phyloP scores from a whole-genome alignment of 2,329 filamentous ascomycete species.

The Fusarium torreyae region DNA sequence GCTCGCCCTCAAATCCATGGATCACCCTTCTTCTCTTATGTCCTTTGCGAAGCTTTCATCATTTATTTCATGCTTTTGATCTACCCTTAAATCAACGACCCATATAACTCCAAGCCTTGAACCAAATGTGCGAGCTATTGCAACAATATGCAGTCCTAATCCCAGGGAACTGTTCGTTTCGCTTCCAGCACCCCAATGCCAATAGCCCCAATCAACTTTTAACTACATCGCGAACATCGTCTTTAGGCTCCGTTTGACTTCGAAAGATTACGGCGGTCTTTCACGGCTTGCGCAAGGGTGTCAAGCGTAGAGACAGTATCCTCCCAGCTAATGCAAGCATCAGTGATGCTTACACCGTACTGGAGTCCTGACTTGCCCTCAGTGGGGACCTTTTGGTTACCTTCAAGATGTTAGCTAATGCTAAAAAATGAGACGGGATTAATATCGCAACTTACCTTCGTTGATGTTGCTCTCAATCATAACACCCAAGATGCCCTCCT shows the following conservation, averaged over 20 bases:
- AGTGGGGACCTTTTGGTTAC: conserved; percentile 90
- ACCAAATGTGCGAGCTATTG: conserved; percentile 35
- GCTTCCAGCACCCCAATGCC: conserved; percentile 6
- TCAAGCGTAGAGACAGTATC: conserved; percentile 87
- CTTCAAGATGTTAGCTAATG: conserved; percentile 55
- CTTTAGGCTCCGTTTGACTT: conserved; percentile 46
- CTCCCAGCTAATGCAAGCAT: conserved; percentile 96
- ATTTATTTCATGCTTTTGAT: conserved; percentile 38
- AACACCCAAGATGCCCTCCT: conserved; percentile 92
- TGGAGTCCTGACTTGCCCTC: conserved; percentile 89
- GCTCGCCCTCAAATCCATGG: background rate
- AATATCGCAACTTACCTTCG: conserved; percentile 75
- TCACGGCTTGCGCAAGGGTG: conserved; percentile 83
- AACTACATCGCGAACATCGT: background rate
- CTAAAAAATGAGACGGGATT: background rate
- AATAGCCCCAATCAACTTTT: background rate
- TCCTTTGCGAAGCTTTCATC: conserved; percentile 1
- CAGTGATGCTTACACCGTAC: conserved; percentile 96
- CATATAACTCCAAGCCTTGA: conserved; percentile 47
- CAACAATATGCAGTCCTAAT: conserved; percentile 30
- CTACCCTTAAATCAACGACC: conserved; percentile 45
- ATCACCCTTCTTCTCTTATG: conserved; percentile 4
- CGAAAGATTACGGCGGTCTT: conserved; percentile 63
- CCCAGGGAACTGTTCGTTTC: conserved; percentile 12
- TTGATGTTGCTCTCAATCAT: conserved; percentile 99